A percentile compares a stretch with the other conserved stretches of the same genome.
Evolutionary conservation across 2,329 filamentous ascomycete species (phyloP).

Genomic region (Didymella sp.): DNA sequence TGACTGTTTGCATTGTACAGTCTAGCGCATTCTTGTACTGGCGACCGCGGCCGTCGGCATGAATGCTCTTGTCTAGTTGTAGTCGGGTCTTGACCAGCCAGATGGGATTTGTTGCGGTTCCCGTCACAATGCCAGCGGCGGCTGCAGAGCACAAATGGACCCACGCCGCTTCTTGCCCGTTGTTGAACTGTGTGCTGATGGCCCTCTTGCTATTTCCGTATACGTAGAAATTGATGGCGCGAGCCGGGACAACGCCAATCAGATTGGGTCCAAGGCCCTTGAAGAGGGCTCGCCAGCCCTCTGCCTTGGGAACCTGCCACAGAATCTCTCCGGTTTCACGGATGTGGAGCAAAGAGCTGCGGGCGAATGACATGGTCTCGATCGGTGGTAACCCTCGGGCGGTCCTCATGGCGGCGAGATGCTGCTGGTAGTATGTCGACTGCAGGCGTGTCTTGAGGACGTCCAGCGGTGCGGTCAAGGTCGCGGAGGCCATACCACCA

Average conservation of each 20-base stretch:
- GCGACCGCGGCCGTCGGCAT: conserved; percentile 65
- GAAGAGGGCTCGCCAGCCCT: conserved; percentile 88
- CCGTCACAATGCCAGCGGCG: conserved; percentile 81
- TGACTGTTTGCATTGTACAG: conserved; percentile 81
- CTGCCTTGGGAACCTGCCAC: conserved; percentile 76
- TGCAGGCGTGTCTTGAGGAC: conserved; percentile 93
- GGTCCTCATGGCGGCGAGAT: conserved; percentile 73
- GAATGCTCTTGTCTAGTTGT: conserved; percentile 87
- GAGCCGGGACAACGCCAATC: conserved; percentile 85
- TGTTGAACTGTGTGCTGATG: conserved; percentile 76
- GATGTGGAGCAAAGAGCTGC: conserved; percentile 75
- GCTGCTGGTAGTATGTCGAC: conserved; percentile 90
- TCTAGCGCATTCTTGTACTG: conserved; percentile 88
- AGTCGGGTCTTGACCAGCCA: conserved; percentile 95
- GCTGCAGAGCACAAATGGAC: conserved; percentile 81
- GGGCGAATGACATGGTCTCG: conserved; percentile 67
- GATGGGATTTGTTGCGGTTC: conserved; percentile 92
- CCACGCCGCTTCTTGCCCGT: conserved; percentile 72
- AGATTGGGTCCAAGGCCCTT: conserved; percentile 92
- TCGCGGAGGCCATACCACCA: conserved; percentile 88
- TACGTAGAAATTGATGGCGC: conserved; percentile 91
- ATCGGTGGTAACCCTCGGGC: conserved; percentile 62
- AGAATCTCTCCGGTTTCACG: conserved; percentile 87
- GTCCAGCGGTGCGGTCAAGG: conserved; percentile 92
- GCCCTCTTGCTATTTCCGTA: conserved; percentile 91